These are phyloP conservation scores for Chlamydomonas applanata DNA, from an alignment of 139 green algal genomes.

Conservation along the genomic window DNA sequence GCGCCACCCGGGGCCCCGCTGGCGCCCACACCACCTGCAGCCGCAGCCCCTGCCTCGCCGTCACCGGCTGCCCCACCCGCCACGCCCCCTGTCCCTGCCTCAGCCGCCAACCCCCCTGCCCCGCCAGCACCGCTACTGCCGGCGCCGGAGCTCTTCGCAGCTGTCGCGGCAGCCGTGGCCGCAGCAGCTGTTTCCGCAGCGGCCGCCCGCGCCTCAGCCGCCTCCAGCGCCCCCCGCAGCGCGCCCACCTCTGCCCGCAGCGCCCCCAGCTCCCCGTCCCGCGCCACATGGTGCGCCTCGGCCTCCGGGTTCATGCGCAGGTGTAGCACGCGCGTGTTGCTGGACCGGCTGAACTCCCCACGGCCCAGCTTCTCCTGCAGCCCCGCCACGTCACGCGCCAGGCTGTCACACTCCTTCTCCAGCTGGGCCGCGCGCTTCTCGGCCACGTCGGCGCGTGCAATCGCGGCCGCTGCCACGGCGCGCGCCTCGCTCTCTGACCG, in stretches of 20 bases:
- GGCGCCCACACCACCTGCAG: neutral
- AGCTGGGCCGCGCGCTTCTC: constrained; percentile 20
- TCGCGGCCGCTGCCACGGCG: no score
- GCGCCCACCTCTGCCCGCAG: constrained; percentile 43
- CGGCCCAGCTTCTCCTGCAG: constrained; percentile 60
- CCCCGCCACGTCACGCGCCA: constrained; percentile 44
- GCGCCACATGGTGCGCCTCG: neutral
- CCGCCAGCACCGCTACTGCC: neutral
- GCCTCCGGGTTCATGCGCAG: constrained; percentile 72
- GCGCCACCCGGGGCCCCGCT: no score
- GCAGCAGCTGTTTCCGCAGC: neutral
- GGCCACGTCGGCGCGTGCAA: constrained; percentile 5
- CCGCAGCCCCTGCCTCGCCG: neutral
- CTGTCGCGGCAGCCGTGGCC: neutral
- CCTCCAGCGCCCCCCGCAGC: constrained; percentile 24
- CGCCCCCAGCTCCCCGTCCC: constrained; percentile 19
- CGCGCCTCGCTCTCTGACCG: no score
- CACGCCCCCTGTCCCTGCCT: neutral
- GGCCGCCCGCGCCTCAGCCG: neutral
- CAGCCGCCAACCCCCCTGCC: neutral
- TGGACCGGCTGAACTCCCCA: constrained; percentile 62
- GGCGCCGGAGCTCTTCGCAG: neutral
- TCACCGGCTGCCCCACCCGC: no score
- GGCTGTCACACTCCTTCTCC: constrained; percentile 31
- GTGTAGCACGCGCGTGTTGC: constrained; percentile 71